phyloP scores from a whole-genome alignment of 2,329 filamentous ascomycete genomes.

The Trichoderma gracile region DNA sequence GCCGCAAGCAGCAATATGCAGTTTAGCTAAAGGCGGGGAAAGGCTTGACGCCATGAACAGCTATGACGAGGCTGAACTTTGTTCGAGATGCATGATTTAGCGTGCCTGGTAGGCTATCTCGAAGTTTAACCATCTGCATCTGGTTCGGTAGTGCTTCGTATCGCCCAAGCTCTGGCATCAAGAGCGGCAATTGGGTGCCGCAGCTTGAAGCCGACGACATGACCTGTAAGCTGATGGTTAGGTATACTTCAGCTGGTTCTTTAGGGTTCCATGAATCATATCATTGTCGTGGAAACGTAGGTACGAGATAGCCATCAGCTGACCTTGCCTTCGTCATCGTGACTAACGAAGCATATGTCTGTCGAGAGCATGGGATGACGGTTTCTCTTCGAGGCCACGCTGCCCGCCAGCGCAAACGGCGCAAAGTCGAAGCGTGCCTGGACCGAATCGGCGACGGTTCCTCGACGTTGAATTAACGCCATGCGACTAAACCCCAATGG shows the following conservation, averaged over 20 bases:
- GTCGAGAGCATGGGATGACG: too few species aligned
- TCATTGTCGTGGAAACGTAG: too few species aligned
- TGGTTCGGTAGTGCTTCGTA: neutral
- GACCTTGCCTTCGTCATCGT: too few species aligned
- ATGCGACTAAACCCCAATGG: neutral
- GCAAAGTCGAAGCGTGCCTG: neutral
- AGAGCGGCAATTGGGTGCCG: neutral
- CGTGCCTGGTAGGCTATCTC: neutral
- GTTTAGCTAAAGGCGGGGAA: constrained; percentile 8
- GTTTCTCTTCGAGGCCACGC: too few species aligned
- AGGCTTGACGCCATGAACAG: neutral
- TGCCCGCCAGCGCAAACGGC: neutral
- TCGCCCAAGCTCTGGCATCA: neutral
- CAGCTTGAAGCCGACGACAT: neutral
- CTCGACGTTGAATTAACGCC: constrained; percentile 14
- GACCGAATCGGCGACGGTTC: neutral
- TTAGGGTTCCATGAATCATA: too few species aligned
- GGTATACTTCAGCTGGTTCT: too few species aligned
- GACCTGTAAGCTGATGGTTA: neutral
- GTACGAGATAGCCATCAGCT: too few species aligned
- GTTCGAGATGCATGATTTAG: constrained; percentile 4
- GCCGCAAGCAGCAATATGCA: neutral
- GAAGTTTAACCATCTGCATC: neutral
- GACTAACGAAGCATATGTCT: too few species aligned
- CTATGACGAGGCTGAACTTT: constrained; percentile 16